Evolutionary conservation across 139 green algal genomes (phyloP).

Genomic region (Nannochloris sp.): DNA sequence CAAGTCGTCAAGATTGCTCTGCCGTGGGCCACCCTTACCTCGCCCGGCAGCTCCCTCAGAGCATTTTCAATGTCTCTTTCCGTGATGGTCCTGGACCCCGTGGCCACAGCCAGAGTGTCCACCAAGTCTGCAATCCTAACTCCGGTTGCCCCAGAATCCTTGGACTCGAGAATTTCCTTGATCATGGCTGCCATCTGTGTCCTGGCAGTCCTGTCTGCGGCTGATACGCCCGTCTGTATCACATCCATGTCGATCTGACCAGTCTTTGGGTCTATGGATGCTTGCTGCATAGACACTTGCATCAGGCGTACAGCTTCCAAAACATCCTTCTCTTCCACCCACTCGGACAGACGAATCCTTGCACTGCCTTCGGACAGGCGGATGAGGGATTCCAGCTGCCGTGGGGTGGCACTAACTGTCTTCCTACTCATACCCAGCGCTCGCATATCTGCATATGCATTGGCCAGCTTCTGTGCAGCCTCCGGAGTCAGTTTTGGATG

Average conservation of each 20-base stretch:
- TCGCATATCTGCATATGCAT: slow-evolving; percentile 80
- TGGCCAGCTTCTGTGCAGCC: slow-evolving; percentile 63
- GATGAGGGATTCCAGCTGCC: slow-evolving; percentile 96
- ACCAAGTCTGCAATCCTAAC: slow-evolving; percentile 5
- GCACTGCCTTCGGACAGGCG: slow-evolving; percentile 77
- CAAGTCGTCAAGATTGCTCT: neutral
- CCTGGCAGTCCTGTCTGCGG: slow-evolving; percentile 27
- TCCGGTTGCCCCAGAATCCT: slow-evolving; percentile 3
- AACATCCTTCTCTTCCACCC: slow-evolving; percentile 46
- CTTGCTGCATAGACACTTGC: slow-evolving; percentile 66
- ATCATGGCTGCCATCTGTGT: slow-evolving; percentile 29
- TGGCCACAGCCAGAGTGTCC: neutral
- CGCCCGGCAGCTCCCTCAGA: neutral
- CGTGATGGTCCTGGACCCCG: neutral
- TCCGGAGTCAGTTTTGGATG: slow-evolving; percentile 64
- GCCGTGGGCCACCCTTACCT: slow-evolving; percentile 1
- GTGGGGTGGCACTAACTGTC: slow-evolving; percentile 79
- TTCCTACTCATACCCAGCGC: slow-evolving; percentile 47
- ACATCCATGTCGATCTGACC: slow-evolving; percentile 68
- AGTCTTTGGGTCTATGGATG: slow-evolving; percentile 59
- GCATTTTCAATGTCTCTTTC: slow-evolving; percentile 2
- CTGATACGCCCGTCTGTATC: slow-evolving; percentile 33
- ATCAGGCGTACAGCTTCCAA: slow-evolving; percentile 64
- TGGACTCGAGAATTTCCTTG: slow-evolving; percentile 16
- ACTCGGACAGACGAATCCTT: slow-evolving; percentile 30